Percentiles rank a stretch among this genome's conserved stretches.
phyloP scores from a whole-genome alignment of 148 eudicot genomes.

The Vaccinium corymbosum region DNA sequence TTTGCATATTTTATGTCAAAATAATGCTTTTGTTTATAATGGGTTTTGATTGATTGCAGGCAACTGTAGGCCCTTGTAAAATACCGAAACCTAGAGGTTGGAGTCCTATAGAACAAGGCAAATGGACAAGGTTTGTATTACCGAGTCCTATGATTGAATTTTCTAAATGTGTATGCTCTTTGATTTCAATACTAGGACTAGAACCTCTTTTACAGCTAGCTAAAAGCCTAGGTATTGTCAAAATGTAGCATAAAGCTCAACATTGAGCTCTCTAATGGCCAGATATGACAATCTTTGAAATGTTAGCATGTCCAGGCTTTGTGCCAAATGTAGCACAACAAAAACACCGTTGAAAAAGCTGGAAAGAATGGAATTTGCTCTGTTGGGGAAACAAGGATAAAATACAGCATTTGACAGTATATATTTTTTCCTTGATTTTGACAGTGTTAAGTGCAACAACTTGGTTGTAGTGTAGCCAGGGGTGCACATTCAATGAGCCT shows the following conservation, averaged over 20 bases:
- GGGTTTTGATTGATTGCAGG: slow-evolving; percentile 52
- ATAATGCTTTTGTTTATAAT: slow-evolving; percentile 7
- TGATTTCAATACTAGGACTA: neutral
- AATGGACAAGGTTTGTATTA: slow-evolving; percentile 86
- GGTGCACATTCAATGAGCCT: neutral
- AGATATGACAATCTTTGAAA: neutral
- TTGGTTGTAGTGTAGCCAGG: neutral
- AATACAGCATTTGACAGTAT: neutral
- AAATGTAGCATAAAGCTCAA: neutral
- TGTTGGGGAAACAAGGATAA: neutral
- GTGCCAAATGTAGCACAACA: neutral
- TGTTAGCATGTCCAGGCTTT: neutral
- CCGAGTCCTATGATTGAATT: slow-evolving; percentile 5
- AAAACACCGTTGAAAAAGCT: neutral
- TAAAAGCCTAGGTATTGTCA: neutral
- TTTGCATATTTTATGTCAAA: neutral
- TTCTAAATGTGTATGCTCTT: neutral
- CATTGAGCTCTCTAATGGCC: neutral
- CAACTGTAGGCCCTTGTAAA: slow-evolving; percentile 85
- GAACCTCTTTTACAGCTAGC: neutral
- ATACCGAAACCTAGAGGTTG: slow-evolving; percentile 86
- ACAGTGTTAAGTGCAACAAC: neutral
- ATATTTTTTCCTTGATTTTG: neutral
- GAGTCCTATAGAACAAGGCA: slow-evolving; percentile 95
- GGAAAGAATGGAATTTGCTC: neutral